These are phyloP conservation scores for Lonicera japonica DNA, from an alignment of 129 eudicot genomes.

Conservation along the genomic window DNA sequence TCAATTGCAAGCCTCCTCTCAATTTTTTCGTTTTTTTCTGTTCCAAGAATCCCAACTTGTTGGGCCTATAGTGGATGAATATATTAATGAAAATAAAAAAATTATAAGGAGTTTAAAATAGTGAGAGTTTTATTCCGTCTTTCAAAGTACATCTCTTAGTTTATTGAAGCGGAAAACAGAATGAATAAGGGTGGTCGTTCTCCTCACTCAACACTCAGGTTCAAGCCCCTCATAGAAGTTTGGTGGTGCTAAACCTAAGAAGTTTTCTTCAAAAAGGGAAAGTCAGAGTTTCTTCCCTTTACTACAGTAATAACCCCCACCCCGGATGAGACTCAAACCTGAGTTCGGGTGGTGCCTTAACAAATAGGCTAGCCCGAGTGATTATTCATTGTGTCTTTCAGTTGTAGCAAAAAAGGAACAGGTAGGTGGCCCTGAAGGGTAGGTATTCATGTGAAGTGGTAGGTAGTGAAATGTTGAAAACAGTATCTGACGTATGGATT, in stretches of 20 bases:
- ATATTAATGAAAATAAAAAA: neutral
- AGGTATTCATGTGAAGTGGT: constrained; percentile 3
- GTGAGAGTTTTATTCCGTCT: neutral
- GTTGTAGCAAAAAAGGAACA: no score
- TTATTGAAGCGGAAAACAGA: neutral
- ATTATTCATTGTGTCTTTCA: no score
- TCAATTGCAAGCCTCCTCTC: neutral
- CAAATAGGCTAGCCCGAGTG: no score
- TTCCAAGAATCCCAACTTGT: neutral
- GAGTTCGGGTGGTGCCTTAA: no score
- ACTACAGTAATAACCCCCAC: no score
- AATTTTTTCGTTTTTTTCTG: neutral
- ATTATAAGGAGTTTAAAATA: neutral
- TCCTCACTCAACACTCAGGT: no score
- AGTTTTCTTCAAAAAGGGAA: no score
- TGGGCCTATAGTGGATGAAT: neutral
- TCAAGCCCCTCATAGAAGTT: no score
- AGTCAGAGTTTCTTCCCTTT: no score
- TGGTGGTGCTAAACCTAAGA: no score
- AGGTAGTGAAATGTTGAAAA: neutral
- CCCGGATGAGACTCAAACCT: no score
- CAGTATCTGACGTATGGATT: neutral
- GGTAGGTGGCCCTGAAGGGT: neutral
- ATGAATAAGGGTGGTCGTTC: no score
- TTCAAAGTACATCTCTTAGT: neutral